Evolutionary conservation across 2,329 filamentous ascomycete species (phyloP).

Genomic region (Conoideocrella luteorostrata): DNA sequence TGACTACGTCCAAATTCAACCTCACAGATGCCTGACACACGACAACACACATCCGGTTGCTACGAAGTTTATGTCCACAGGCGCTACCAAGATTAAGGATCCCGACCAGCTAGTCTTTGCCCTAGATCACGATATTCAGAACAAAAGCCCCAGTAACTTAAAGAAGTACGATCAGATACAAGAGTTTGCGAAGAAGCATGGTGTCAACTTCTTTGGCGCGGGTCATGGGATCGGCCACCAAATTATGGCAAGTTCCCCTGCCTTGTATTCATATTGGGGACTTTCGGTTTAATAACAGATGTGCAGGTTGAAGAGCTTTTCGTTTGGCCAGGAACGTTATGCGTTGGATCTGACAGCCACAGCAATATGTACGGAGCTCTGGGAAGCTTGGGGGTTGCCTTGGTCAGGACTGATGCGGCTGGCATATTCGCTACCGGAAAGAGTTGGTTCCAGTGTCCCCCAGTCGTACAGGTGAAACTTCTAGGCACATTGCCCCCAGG

Average conservation of each 20-base stretch:
- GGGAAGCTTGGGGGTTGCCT: constrained; percentile 65
- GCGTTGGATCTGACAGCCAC: constrained; percentile 71
- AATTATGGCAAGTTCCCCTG: constrained; percentile 48
- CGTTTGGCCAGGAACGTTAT: constrained; percentile 73
- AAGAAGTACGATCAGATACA: constrained; percentile 80
- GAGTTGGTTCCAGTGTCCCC: constrained; percentile 78
- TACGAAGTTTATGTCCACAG: constrained; percentile 71
- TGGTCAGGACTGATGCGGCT: constrained; percentile 79
- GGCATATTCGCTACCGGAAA: constrained; percentile 75
- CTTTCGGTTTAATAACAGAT: constrained; percentile 3
- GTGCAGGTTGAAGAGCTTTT: constrained; percentile 48
- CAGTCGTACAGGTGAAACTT: constrained; percentile 70
- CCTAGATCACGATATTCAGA: constrained; percentile 84
- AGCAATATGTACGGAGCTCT: constrained; percentile 79
- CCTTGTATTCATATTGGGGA: not conserved
- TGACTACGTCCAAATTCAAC: constrained; percentile 76
- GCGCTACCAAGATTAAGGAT: constrained; percentile 65
- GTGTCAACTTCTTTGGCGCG: constrained; percentile 69
- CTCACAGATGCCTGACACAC: constrained; percentile 76
- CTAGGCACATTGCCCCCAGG: constrained; percentile 66
- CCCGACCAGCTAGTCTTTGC: constrained; percentile 73
- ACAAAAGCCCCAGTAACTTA: constrained; percentile 69
- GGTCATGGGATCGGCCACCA: constrained; percentile 85
- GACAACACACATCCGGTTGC: constrained; percentile 76
- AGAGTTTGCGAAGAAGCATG: constrained; percentile 72